These are phyloP conservation scores for Phytophthora hibernalis DNA, from an alignment of 352 stramenopile genomes.

Conservation along the genomic window DNA sequence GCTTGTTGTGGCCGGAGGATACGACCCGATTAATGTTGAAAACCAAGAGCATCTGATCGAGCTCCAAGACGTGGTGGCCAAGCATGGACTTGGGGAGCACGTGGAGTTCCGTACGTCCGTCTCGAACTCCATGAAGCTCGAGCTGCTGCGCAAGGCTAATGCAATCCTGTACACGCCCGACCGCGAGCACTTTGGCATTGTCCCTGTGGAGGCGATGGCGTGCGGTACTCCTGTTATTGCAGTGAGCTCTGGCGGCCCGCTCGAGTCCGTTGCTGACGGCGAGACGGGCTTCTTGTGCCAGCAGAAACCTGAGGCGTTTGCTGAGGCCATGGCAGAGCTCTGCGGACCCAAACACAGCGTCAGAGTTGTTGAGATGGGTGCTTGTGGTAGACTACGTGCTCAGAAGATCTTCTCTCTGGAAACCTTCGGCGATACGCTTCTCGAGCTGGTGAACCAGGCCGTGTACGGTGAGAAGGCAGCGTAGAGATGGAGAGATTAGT, in stretches of 20 bases:
- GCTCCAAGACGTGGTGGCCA: conserved; percentile 79
- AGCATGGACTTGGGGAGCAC: conserved; percentile 56
- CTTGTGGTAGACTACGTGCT: conserved; percentile 57
- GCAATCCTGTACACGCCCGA: conserved; percentile 97
- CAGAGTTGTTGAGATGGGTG: conserved; percentile 54
- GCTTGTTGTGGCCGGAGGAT: conserved; percentile 95
- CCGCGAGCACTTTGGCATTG: conserved; percentile 99
- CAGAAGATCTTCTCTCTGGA: conserved; percentile 74
- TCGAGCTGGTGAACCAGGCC: conserved; percentile 51
- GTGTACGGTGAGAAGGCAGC: conserved; percentile 41
- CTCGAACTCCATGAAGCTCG: conserved; percentile 86
- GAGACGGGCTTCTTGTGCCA: conserved; percentile 88
- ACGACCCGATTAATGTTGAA: conserved; percentile 95
- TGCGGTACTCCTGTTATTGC: conserved; percentile 94
- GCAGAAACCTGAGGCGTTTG: conserved; percentile 64
- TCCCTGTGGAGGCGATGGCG: conserved; percentile 98
- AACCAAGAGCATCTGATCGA: conserved; percentile 96
- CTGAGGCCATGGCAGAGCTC: conserved; percentile 65
- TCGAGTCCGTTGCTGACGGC: conserved; percentile 95
- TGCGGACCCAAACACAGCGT: conserved; percentile 42
- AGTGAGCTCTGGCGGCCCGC: conserved; percentile 94
- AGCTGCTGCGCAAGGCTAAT: conserved; percentile 84
- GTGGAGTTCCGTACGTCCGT: conserved; percentile 92
- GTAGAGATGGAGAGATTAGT: conserved; percentile 15
- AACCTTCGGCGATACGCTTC: conserved; percentile 74